Evolutionary conservation across 2,329 filamentous ascomycete species (phyloP).

Genomic region (Mollisiaceae sp.): DNA sequence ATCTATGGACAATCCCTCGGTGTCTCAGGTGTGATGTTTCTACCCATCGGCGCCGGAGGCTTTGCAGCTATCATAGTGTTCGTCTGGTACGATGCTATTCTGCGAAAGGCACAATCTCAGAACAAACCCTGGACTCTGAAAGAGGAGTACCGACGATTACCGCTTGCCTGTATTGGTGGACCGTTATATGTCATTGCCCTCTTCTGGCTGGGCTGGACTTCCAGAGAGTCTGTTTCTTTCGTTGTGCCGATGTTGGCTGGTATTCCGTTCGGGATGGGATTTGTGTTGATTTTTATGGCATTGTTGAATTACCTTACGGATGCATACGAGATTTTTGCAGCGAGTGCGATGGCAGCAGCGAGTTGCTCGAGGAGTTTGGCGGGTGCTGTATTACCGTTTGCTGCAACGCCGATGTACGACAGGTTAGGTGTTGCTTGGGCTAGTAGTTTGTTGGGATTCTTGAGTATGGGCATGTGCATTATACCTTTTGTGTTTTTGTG

Average conservation of each 20-base stretch:
- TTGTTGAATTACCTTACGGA: conserved; percentile 65
- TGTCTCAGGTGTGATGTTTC: conserved; percentile 63
- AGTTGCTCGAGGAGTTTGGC: conserved; percentile 46
- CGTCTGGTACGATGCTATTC: conserved; percentile 56
- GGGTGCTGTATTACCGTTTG: conserved; percentile 53
- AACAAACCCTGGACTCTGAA: conserved; percentile 54
- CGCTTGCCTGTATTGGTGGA: conserved; percentile 52
- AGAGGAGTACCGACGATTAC: conserved; percentile 57
- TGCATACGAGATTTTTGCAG: conserved; percentile 62
- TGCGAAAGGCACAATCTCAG: conserved; percentile 54
- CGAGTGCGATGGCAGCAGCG: conserved; percentile 56
- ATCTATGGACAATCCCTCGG: conserved; percentile 65
- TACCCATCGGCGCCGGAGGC: conserved; percentile 57
- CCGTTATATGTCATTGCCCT: conserved; percentile 53
- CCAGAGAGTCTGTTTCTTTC: conserved; percentile 56
- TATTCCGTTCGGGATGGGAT: conserved; percentile 57
- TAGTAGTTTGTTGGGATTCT: conserved; percentile 54
- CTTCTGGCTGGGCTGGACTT: conserved; percentile 65
- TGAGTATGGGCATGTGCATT: conserved; percentile 53
- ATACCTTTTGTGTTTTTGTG: conserved; percentile 57
- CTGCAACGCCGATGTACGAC: conserved; percentile 51
- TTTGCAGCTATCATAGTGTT: conserved; percentile 57
- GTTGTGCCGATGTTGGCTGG: conserved; percentile 62
- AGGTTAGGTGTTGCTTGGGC: conserved; percentile 52
- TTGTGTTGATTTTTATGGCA: conserved; percentile 62